These are phyloP conservation scores for Sideroxylon spinosum DNA, from an alignment of 179 eudicot species.

Conservation along the genomic window DNA sequence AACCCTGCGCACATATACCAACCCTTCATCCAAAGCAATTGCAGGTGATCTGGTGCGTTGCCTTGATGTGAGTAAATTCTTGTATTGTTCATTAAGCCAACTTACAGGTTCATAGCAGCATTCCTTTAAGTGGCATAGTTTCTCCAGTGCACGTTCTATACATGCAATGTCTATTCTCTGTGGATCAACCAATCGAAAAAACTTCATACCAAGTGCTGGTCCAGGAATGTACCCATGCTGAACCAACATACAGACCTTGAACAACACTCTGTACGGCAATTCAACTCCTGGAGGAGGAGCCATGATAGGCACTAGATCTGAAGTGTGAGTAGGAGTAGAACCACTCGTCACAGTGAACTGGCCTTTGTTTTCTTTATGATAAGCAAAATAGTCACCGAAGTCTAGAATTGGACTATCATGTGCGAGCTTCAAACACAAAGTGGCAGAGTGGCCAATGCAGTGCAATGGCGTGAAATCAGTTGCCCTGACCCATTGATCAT, in stretches of 20 bases:
- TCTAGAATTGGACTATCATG: slow-evolving; percentile 35
- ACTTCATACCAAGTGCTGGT: slow-evolving; percentile 48
- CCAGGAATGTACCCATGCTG: slow-evolving; percentile 76
- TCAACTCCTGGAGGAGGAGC: slow-evolving; percentile 42
- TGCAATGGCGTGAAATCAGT: slow-evolving; percentile 62
- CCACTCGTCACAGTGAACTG: slow-evolving; percentile 39
- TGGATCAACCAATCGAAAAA: slow-evolving; percentile 68
- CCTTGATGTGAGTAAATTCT: slow-evolving; percentile 27
- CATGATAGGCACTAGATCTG: slow-evolving; percentile 60
- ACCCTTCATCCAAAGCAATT: slow-evolving; percentile 54
- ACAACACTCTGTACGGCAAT: slow-evolving; percentile 57
- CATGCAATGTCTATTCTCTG: slow-evolving; percentile 25
- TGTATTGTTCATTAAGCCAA: slow-evolving; percentile 56
- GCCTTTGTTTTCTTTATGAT: slow-evolving; percentile 38
- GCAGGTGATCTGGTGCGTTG: slow-evolving; percentile 43
- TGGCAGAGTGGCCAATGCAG: slow-evolving; percentile 68
- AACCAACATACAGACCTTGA: slow-evolving; percentile 62
- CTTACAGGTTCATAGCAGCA: slow-evolving; percentile 76
- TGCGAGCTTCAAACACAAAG: slow-evolving; percentile 57
- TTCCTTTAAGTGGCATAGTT: slow-evolving; percentile 43
- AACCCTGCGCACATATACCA: slow-evolving; percentile 69
- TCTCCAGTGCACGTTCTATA: slow-evolving; percentile 64
- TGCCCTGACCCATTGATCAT: slow-evolving; percentile 71
- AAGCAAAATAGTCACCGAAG: slow-evolving; percentile 43
- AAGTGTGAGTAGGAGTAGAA: slow-evolving; percentile 33